Evolutionary conservation across 306 rosid species (phyloP), one percentile per base, ranked within the genome.

Genomic region (Lathyrus aphaca): DNA sequence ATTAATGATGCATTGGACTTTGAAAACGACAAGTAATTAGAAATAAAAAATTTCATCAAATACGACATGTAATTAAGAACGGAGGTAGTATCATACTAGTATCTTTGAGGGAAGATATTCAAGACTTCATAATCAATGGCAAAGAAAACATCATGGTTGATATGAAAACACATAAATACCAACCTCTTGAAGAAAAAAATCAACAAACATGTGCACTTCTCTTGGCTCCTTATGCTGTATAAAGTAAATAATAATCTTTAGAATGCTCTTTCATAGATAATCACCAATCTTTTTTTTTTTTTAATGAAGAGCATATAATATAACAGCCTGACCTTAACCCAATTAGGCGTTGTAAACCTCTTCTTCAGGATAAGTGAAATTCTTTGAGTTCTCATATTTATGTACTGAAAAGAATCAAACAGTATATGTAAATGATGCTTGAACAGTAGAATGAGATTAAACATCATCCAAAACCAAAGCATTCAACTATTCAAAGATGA

Each of bases 131-230:
- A 40, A 18, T 65, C 62, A 71, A 38, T 13, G 5, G 32, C 54
- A 62, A 13, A 16, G 48, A 74, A 45, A 32, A 66, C 17, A 14
- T 6, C 54, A 35, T 5, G 4, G 46, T 23, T 48, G n/a, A 39
- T 66, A 60, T 32, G 37, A 62, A 60, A 48, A 38, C 30, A 74
- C 15, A 46, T 39, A 83, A 51, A 74, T 62, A 78, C 91, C 71
- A 60, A 90, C 97, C 96, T 94, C 98, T 58, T 90, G 95, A 53
- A 88, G 90, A 82, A 90, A 91, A 66, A 94, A 82, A 85, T 90
- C 98, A 54, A 90, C 91, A 68, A 94, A 91, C 92, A 90, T 94
- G 81, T 89, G 97, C 86, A 94, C 96, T 82, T 90, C 98, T 72
- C 96, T 82, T 42, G 98, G 98, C 85, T 90, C 98, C 88, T 90